A percentile compares a stretch with the other conserved stretches of the same genome.
These are phyloP conservation scores for Cyberlindnera misumaiensis DNA, from an alignment of 805 yeast species.

Conservation along the genomic window DNA sequence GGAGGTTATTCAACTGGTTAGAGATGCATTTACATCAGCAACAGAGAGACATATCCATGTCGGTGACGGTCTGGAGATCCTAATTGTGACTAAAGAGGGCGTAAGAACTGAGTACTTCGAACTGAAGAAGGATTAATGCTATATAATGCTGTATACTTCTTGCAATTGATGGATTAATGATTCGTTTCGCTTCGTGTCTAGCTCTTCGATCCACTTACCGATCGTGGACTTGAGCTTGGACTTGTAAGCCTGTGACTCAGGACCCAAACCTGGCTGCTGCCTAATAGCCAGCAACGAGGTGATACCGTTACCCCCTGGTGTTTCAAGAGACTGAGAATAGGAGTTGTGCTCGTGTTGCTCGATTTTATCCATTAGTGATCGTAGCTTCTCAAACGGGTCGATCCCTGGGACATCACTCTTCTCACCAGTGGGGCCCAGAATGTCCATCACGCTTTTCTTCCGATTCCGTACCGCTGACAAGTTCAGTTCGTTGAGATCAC, in stretches of 20 bases:
- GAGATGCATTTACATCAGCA: constrained; percentile 92
- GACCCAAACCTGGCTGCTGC: not conserved
- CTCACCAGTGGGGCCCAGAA: constrained; percentile 5
- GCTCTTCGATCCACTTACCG: constrained; percentile 7
- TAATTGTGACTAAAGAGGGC: constrained; percentile 91
- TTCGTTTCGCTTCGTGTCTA: not conserved
- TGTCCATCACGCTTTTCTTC: constrained; percentile 10
- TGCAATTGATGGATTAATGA: constrained; percentile 11
- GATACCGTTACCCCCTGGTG: constrained; percentile 1
- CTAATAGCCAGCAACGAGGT: constrained; percentile 1
- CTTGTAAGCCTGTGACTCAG: constrained; percentile 5
- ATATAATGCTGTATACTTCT: constrained; percentile 8
- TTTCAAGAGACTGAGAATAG: not conserved
- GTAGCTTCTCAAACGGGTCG: constrained; percentile 8
- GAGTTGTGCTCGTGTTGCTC: constrained; percentile 10
- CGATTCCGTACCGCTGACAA: constrained; percentile 1
- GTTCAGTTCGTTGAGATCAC: constrained; percentile 26
- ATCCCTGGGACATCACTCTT: not conserved
- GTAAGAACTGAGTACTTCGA: constrained; percentile 77
- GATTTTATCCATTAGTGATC: constrained; percentile 19
- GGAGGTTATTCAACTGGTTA: constrained; percentile 80
- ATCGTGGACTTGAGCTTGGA: constrained; percentile 2
- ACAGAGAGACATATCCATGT: constrained; percentile 98
- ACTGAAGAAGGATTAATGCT: constrained; percentile 70
- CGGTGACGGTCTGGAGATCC: constrained; percentile 91